phyloP scores from a whole-genome alignment of 768 basidiomycete genomes.

The Suillus spraguei region DNA sequence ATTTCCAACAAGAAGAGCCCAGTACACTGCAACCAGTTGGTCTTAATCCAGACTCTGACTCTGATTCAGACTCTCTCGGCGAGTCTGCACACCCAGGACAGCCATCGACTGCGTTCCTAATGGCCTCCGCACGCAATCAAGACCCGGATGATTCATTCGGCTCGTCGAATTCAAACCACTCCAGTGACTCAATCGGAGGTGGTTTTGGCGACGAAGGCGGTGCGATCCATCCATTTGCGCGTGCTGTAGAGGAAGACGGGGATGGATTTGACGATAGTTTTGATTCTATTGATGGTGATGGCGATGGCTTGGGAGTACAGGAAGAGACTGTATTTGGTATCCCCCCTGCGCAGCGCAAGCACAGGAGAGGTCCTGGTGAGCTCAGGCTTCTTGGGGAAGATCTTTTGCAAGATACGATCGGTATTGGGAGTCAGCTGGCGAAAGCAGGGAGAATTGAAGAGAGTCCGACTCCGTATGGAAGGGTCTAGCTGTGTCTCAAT shows the following conservation, averaged over 20 bases:
- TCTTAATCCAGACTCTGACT: slow-evolving; percentile 43
- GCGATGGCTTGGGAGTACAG: slow-evolving; percentile 32
- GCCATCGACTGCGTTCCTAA: slow-evolving; percentile 73
- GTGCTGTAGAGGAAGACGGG: slow-evolving; percentile 31
- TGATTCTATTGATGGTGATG: slow-evolving; percentile 50
- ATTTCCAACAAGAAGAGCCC: slow-evolving; percentile 29
- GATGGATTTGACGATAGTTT: slow-evolving; percentile 55
- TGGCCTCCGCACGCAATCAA: slow-evolving; percentile 47
- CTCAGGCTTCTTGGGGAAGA: slow-evolving; percentile 65
- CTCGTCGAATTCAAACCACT: slow-evolving; percentile 60
- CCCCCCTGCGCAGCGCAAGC: slow-evolving; percentile 51
- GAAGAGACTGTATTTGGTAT: slow-evolving; percentile 79
- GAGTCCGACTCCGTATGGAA: slow-evolving; percentile 60
- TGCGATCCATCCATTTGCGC: slow-evolving; percentile 64
- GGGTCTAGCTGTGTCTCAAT: not conserved
- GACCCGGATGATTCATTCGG: slow-evolving; percentile 38
- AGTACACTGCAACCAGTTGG: slow-evolving; percentile 18
- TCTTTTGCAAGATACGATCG: slow-evolving; percentile 63
- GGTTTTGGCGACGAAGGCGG: slow-evolving; percentile 36
- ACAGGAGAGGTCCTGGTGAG: slow-evolving; percentile 28
- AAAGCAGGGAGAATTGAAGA: slow-evolving; percentile 55
- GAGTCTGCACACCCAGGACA: slow-evolving; percentile 58
- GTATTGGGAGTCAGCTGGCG: slow-evolving; percentile 55
- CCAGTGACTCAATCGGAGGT: slow-evolving; percentile 55
- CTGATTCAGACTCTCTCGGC: slow-evolving; percentile 63